Evolutionary conservation across 179 eudicot species (phyloP).

Genomic region (Spergularia azorica): DNA sequence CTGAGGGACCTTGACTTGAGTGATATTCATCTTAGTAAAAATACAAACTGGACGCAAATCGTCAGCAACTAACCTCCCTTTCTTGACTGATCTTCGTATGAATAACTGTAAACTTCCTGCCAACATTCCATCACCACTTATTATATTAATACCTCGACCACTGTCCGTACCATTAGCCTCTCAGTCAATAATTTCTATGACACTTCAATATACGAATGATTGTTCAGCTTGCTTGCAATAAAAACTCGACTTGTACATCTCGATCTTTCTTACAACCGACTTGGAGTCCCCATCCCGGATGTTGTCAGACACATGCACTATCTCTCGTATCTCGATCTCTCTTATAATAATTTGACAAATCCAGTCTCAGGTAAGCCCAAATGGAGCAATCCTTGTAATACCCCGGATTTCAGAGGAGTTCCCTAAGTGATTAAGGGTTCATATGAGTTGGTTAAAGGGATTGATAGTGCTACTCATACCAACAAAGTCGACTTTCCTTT

Average conservation of each 20-base stretch:
- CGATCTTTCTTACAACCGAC: conserved; percentile 4
- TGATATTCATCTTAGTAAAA: conserved; percentile 19
- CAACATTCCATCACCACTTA: background rate
- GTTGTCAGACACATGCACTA: background rate
- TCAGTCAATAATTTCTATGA: background rate
- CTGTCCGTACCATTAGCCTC: background rate
- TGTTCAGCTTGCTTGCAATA: conserved; percentile 18
- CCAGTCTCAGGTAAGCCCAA: background rate
- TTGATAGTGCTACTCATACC: too few species aligned
- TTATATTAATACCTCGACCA: conserved; percentile 14
- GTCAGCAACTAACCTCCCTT: conserved; percentile 20
- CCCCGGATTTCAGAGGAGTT: too few species aligned
- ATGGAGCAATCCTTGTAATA: background rate
- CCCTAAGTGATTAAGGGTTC: too few species aligned
- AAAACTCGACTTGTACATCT: conserved; percentile 16
- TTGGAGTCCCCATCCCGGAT: conserved; percentile 8
- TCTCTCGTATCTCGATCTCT: conserved; percentile 18
- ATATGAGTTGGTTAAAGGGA: too few species aligned
- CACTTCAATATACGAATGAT: conserved; percentile 20
- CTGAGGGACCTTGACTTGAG: conserved; percentile 20
- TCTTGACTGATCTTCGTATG: conserved; percentile 15
- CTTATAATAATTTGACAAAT: background rate
- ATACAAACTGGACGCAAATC: conserved; percentile 16
- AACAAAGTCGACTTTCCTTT: too few species aligned
- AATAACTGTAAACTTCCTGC: conserved; percentile 3